phyloP scores from a whole-genome alignment of 495 filamentous ascomycete genomes.

The Aspergillus homomorphus region DNA sequence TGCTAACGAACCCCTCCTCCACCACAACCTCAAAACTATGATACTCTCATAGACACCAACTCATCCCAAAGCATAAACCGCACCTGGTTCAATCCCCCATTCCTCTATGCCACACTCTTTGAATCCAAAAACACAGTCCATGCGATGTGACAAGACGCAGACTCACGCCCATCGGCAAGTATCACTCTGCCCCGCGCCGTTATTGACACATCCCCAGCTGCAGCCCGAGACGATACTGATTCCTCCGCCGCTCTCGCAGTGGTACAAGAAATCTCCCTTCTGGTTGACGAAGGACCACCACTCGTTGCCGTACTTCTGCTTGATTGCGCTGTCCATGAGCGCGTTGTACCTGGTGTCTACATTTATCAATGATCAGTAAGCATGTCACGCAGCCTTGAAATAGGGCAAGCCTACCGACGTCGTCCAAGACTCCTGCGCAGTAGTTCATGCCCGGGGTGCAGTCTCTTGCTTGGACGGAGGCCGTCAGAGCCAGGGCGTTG shows the following conservation, averaged over 20 bases:
- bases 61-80: too few relatives aligned
- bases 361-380: not conserved
- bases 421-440: not conserved
- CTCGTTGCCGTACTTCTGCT: not conserved
- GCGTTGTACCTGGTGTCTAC: not conserved
- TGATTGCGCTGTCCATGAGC: not conserved
- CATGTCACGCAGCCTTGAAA: not conserved
- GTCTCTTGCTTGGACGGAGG: not conserved
- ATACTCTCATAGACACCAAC: too few relatives aligned
- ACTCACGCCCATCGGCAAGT: slow-evolving; percentile 42
- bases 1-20: too few relatives aligned
- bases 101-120: slow-evolving; percentile 55
- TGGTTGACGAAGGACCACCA: not conserved
- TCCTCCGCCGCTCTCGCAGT: not conserved
- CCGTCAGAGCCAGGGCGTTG: not conserved
- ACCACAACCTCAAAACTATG: too few relatives aligned
- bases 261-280: not conserved
- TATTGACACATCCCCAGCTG: slow-evolving; percentile 11
- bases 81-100: too few relatives aligned
- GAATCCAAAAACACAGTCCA: too few relatives aligned
- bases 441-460: not conserved
- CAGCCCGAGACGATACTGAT: not conserved
- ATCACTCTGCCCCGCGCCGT: slow-evolving; percentile 18
- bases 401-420: not conserved
- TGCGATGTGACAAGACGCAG: slow-evolving; percentile 60